Evolutionary conservation across 768 basidiomycete genomes (phyloP).

Genomic region (Amanita subjunquillea): DNA sequence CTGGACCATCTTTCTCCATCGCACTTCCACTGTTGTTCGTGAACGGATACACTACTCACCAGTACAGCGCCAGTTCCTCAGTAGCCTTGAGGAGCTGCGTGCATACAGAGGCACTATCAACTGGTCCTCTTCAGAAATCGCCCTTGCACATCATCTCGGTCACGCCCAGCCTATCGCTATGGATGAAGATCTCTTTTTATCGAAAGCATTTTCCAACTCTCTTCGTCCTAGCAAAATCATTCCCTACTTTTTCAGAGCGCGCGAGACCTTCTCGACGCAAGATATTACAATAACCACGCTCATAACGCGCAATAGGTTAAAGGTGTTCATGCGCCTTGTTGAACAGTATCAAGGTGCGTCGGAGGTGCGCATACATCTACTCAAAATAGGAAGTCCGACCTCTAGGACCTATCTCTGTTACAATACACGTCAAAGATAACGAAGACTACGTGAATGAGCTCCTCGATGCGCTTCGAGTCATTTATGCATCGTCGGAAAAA

Average conservation of each 20-base stretch:
- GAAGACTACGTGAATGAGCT: conserved; percentile 34
- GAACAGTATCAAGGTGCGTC: conserved; percentile 61
- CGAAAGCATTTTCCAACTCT: conserved; percentile 58
- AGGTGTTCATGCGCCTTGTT: conserved; percentile 61
- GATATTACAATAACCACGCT: conserved; percentile 84
- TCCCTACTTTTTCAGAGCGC: conserved; percentile 74
- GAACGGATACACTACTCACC: conserved; percentile 1
- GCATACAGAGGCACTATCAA: conserved; percentile 9
- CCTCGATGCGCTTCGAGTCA: conserved; percentile 50
- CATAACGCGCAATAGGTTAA: conserved; percentile 70
- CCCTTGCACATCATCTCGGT: conserved; percentile 23
- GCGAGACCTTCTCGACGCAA: conserved; percentile 39
- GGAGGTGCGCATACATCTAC: neutral
- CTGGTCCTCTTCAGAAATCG: conserved; percentile 24
- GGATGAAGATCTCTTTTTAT: conserved; percentile 44
- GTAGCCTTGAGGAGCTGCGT: conserved; percentile 1
- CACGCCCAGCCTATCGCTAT: conserved; percentile 22
- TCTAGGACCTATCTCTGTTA: conserved; percentile 75
- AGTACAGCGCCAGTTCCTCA: conserved; percentile 3
- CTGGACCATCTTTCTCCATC: conserved; percentile 3
- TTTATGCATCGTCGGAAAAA: conserved; percentile 56
- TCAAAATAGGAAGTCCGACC: neutral
- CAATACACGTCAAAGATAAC: conserved; percentile 61
- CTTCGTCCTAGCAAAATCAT: conserved; percentile 69
- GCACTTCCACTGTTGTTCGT: conserved; percentile 11